Base-by-base conservation (phyloP, 1,139 yeast species). In the Scheffersomyces stambukii region DNA sequence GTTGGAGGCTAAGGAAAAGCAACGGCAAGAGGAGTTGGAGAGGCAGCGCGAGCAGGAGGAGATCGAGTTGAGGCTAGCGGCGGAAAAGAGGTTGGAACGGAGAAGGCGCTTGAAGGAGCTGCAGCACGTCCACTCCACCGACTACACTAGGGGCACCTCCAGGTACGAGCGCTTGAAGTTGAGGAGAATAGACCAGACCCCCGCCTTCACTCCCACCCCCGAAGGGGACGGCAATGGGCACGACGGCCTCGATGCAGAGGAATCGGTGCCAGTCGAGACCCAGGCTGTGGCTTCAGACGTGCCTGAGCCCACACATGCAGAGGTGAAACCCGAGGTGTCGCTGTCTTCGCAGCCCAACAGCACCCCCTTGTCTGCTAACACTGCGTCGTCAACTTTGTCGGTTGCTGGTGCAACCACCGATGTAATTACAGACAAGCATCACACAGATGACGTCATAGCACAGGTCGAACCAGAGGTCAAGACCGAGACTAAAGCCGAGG, bases 1-100 rank as follows among this genome's bases (percentile, higher is more conserved):
- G 46, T 46, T 70, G 21, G 72, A 67, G 43, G 70, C 74, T n/a
- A 70, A 63, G 42, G 76, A 70, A 38, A 64, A 61, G 34, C 67
- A 64, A 29, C 55, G 52, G 28, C 58, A 52, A 27, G 66, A 64
- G 30, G 75, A 70, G 29, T 30, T 40, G 3, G 50, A 62, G 29
- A 50, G 60, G 24, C 57, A 48, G 45, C 60, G 46, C 23, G 48
- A 50, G 29, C 55, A 50, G 27, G 61, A 57, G 27, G 62, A 60
- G 27, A 54, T 52, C 21, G 63, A 60, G 30, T 34, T 52, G 23
- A 42, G 43, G 23, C 31, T 50, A 15, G 64, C 65, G 8, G 59
- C 66, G 7, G 53, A 60, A 33, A 56, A 58, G 38, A 46, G 77
- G 43, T 37, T 53, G 41, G 52, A 69, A 52, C 47, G 70, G 56